Evolutionary conservation across 1,284 basidiomycete species (phyloP), one percentile per base, ranked within the genome.

Genomic region (Ceratobasidium sp.): DNA sequence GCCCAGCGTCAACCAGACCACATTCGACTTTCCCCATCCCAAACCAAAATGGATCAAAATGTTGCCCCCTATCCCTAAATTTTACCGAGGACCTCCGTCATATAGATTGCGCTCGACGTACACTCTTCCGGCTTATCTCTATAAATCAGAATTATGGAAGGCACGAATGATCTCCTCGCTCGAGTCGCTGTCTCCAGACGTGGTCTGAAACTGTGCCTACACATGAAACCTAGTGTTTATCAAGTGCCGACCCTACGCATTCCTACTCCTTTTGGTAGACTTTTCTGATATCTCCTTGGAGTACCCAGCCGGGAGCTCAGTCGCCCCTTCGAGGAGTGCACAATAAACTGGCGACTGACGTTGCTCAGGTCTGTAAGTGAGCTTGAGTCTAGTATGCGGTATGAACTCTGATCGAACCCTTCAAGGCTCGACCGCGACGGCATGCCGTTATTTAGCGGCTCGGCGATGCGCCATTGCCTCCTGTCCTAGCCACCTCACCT

Each of bases 271-370:
- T 61, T 72, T 28, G n/a, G 55, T 15, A 15, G 12, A 44, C 20
- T 60, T 26, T 61, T 55, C 56, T 26, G 33, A 42, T 72, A 44
- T 55, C 33, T 56, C 40, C 56, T 56, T 39, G 58, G 23, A 75
- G 13, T 15, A 64, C 60, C 28, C 60, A 75, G 72, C 72, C 51
- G 72, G 55, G 44, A 75, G 72, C 72, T 75, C 72, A 75, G 60
- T 75, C 60, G 23, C 42, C 26, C 28, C 23, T 10, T 15, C 13
- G 10, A 46, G 49, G n/a, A 26, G 58, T 2, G 26, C 33, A 63
- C 20, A 23, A 15, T 64, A 15, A 20, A 39, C 42, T 75, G 60
- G 46, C 23, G 39, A 39, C 46, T 75, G 72, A 64, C 72, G 44
- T 49, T 33, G 33, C 39, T 10, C 23, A 64, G 39, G n/a, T 51